Percentiles rank a stretch among this genome's conserved stretches.
These are phyloP conservation scores for Paxillus ammoniavirescens DNA, from an alignment of 768 basidiomycete species.

Conservation along the genomic window DNA sequence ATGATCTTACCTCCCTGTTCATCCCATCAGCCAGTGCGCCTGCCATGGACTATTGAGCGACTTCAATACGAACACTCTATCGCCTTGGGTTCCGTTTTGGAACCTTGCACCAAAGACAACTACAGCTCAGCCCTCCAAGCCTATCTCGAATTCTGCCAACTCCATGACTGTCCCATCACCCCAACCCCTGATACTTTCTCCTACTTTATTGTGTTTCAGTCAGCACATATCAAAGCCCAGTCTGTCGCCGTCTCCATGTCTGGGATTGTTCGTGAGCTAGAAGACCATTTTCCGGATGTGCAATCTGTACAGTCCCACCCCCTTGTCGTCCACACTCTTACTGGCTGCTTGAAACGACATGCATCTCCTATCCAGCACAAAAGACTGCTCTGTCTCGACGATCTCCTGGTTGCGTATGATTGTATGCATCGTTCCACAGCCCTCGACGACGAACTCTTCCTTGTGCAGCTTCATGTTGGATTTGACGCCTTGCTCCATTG, in stretches of 20 bases:
- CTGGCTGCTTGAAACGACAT: conserved; percentile 27
- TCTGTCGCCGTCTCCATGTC: conserved; percentile 38
- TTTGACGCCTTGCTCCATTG: conserved; percentile 28
- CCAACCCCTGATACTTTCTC: conserved; percentile 31
- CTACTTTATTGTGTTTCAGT: conserved; percentile 37
- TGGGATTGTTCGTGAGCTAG: conserved; percentile 34
- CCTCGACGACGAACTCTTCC: conserved; percentile 30
- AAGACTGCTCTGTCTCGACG: conserved; percentile 15
- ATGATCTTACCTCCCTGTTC: neutral
- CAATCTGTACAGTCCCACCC: neutral
- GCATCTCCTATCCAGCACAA: conserved; percentile 17
- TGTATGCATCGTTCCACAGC: conserved; percentile 16
- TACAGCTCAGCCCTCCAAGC: no score
- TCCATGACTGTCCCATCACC: neutral
- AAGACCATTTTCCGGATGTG: conserved; percentile 29
- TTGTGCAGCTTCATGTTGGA: conserved; percentile 22
- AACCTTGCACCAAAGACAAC: no score
- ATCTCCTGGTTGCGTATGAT: conserved; percentile 12
- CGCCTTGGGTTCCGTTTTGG: no score
- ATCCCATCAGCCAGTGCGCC: conserved; percentile 3
- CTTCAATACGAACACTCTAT: no score
- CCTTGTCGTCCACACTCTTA: conserved; percentile 28
- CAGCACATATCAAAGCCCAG: conserved; percentile 33
- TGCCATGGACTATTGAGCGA: neutral
- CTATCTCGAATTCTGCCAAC: neutral